Conservation (phyloP, 176 grass and related monocot species). For the Rhynchospora pubera region DNA sequence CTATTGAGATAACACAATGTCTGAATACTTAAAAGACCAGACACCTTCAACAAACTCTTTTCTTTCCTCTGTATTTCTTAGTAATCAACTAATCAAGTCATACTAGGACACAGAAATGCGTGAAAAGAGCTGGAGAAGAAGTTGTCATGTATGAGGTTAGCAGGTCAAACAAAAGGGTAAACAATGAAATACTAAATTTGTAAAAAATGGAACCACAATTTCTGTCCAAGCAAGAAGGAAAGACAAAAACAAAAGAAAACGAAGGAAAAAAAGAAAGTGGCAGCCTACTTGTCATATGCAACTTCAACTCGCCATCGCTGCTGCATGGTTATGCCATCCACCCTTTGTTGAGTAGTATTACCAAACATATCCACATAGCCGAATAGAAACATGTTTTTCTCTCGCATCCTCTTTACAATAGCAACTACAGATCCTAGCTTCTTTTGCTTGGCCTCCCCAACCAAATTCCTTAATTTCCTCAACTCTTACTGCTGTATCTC, state of each 20-base stretch:
- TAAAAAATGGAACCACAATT: not conserved
- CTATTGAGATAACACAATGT: not conserved
- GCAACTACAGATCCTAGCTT: conserved; percentile 29
- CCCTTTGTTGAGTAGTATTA: conserved; percentile 26
- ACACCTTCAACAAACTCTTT: not conserved
- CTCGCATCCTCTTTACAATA: conserved; percentile 83
- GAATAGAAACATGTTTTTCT: conserved; percentile 65
- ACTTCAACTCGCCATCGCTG: conserved; percentile 43
- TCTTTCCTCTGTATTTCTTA: not conserved
- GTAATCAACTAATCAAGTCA: not conserved
- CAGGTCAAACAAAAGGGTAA: not conserved
- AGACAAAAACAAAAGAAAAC: not conserved
- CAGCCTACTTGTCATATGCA: conserved; percentile 56
- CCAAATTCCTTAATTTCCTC: conserved; percentile 42
- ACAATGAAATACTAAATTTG: not conserved
- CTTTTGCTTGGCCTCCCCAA: conserved; percentile 45
- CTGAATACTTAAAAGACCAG: not conserved
- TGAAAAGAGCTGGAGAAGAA: not conserved
- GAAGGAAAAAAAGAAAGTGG: not conserved
- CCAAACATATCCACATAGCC: conserved; percentile 61
- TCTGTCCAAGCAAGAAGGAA: not conserved
- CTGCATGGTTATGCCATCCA: conserved; percentile 46
- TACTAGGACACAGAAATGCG: not conserved
- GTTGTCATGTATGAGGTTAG: not conserved
- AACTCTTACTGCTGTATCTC: conserved; percentile 20